Base-by-base conservation (phyloP, 148 eudicot genomes). In the Euryodendron excelsum region DNA sequence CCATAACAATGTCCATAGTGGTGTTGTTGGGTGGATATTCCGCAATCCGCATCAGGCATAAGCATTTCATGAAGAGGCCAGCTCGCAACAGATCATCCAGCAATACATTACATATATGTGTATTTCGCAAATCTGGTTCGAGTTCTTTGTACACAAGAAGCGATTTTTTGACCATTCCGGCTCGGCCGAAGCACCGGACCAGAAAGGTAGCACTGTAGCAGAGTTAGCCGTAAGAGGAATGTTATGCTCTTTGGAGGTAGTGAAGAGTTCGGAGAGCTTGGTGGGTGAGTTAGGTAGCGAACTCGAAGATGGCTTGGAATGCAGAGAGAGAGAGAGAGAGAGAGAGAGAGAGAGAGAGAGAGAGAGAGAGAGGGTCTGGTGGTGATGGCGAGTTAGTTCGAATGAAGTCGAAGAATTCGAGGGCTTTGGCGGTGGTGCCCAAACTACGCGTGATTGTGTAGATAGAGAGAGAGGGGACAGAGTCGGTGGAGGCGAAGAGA, bases 1-100 rank as follows among this genome's bases (percentile, higher is more conserved):
- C 23, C 58, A 93, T 82, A 28, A 90, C 86, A 64, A 91, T 77
- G 47, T 83, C 78, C 39, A 70, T 39, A 0, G 93, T 90, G 9
- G 1, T 73, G 0, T 65, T 80, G 75, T 90, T 72, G 5, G 92
- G 88, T 9, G 73, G 85, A 75, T 75, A 83, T 30, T 48, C 30
- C n/a, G n/a, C n/a, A n/a, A n/a, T n/a, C n/a, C 0, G 78, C 33
- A 56, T 82, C 87, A 50, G 77, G 77, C 28, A 87, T 77, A 77
- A 89, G 91, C 99, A 96, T 91, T 93, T 89, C 91, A 66, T 89
- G 93, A 81, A 96, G 84, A 84, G 53, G 3, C 88, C 84, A 44
- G 37, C 81, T 36, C 60, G 63, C 33, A 90, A n/a, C 59, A 93
- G 9, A 23, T 41, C 82, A 31, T 53, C 78, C 18, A 90, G 30